These are phyloP conservation scores for Penicillium parvum DNA, from an alignment of 495 filamentous ascomycete genomes.

Conservation along the genomic window DNA sequence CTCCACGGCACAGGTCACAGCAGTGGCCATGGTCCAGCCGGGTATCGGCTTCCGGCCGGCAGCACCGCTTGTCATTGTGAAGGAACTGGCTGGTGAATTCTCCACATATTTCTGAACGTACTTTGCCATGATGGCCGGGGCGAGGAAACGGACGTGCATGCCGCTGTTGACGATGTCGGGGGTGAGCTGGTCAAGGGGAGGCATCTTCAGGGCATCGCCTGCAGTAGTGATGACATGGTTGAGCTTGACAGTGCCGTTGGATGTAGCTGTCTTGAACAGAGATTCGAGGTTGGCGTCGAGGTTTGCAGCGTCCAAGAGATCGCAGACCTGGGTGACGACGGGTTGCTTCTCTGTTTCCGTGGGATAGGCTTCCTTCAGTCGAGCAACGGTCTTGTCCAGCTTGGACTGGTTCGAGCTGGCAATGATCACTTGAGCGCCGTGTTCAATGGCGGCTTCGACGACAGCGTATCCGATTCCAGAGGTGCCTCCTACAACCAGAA, in stretches of 20 bases:
- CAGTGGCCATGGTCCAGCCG: slow-evolving; percentile 43
- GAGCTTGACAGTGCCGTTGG: slow-evolving; percentile 28
- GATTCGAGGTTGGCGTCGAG: slow-evolving; percentile 43
- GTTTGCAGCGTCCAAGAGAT: slow-evolving; percentile 39
- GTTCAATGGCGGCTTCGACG: slow-evolving; percentile 48
- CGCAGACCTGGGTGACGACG: slow-evolving; percentile 27
- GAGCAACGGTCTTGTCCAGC: slow-evolving; percentile 38
- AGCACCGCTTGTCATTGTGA: slow-evolving; percentile 53
- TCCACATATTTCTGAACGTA: slow-evolving; percentile 41
- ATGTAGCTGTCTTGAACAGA: slow-evolving; percentile 38
- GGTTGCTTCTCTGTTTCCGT: slow-evolving; percentile 15
- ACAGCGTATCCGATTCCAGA: slow-evolving; percentile 54
- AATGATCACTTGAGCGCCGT: slow-evolving; percentile 50
- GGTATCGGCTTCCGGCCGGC: slow-evolving; percentile 44
- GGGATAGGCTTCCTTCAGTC: slow-evolving; percentile 35
- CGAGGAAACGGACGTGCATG: slow-evolving; percentile 49
- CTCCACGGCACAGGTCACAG: slow-evolving; percentile 35
- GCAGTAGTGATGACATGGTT: slow-evolving; percentile 63
- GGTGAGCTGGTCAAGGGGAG: slow-evolving; percentile 34
- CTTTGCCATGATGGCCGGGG: slow-evolving; percentile 52
- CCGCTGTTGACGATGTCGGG: slow-evolving; percentile 39
- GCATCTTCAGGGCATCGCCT: slow-evolving; percentile 38
- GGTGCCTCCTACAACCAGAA: slow-evolving; percentile 53
- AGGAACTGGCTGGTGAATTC: slow-evolving; percentile 34
- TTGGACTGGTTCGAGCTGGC: slow-evolving; percentile 47